Conservation (phyloP, 768 basidiomycete genomes). For the Russula brevipes region DNA sequence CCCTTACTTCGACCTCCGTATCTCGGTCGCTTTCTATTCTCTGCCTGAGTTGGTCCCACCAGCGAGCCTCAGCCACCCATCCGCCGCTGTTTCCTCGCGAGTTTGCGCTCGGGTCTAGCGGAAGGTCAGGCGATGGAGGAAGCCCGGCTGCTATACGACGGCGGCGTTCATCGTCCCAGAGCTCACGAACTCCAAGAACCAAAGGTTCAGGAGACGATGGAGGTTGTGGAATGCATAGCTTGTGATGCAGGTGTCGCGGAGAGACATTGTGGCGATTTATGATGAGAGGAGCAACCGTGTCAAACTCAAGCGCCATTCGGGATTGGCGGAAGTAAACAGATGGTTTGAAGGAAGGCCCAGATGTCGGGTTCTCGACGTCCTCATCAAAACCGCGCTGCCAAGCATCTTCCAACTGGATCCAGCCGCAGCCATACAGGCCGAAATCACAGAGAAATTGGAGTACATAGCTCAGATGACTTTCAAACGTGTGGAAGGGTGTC, state of each 20-base stretch:
- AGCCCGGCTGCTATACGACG: constrained; percentile 65
- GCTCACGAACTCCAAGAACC: constrained; percentile 82
- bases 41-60: constrained; percentile 66
- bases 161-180: constrained; percentile 94
- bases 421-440: constrained; percentile 90
- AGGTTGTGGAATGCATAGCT: constrained; percentile 54
- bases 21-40: constrained; percentile 51
- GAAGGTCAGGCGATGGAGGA: constrained; percentile 65
- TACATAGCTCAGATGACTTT: constrained; percentile 83
- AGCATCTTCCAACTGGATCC: constrained; percentile 69
- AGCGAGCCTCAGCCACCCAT: constrained; percentile 69
- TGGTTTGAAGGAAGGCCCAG: constrained; percentile 35
- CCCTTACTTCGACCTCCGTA: constrained; percentile 27
- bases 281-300: constrained; percentile 75
- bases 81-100: constrained; percentile 51
- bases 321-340: constrained; percentile 66
- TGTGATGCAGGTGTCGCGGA: constrained; percentile 64
- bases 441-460: constrained; percentile 95
- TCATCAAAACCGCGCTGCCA: constrained; percentile 47
- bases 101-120: constrained; percentile 61
- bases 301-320: constrained; percentile 73
- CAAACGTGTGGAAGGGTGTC: constrained; percentile 73
- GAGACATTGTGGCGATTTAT: constrained; percentile 69
- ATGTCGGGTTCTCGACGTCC: constrained; percentile 34
- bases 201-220: constrained; percentile 59